Evolutionary conservation across 352 stramenopile species (phyloP), one percentile per base, ranked within the genome.

Genomic region (Aphanomyces astaci): DNA sequence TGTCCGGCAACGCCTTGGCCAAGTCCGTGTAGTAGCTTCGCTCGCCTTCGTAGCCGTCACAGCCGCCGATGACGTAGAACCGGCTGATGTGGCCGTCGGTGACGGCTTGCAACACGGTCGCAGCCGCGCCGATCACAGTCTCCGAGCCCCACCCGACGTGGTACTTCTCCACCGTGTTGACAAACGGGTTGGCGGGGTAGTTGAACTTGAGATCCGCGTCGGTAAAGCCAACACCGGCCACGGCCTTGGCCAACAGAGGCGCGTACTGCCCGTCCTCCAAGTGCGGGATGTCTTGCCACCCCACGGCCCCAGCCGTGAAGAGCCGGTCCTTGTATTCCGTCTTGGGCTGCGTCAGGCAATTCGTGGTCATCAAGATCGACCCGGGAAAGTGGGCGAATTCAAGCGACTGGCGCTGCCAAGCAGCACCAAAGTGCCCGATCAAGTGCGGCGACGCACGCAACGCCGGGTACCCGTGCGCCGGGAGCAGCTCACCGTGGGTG

Each of bases 401-500:
- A 64, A 86, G 76, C 59, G 82, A 82, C 60, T 77, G 67, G 4
- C 56, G 56, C 24, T 74, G 55, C 73, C 73, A 78, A 19, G 78
- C 75, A 15, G 75, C 82, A 15, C 83, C 83, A 59, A 84, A 92
- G 51, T 90, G 84, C 17, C 77, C 83, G 22, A 75, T 76, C 17
- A 92, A 70, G 72, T 92, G 80, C n/a, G 48, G n/a, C 27, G 66
- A 60, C 53, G 78, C 81, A 43, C 82, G 81, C n/a, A 92, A 66
- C 24, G 74, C 77, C 24, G 81, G 81, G 75, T 92, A 89, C 10
- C 63, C 53, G 75, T 90, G 80, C 25, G 78, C 83, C 30, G 83
- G 81, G n/a, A 90, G 71, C 76, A 92, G 81, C 73, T 92, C 81
- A 25, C 78, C 82, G 66, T 90, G 82, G 3, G 82, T 90, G 55